Evolutionary conservation across 164 flowering plant species (phyloP), one percentile per base, ranked within the genome.

Genomic region (Amborella trichopoda): DNA sequence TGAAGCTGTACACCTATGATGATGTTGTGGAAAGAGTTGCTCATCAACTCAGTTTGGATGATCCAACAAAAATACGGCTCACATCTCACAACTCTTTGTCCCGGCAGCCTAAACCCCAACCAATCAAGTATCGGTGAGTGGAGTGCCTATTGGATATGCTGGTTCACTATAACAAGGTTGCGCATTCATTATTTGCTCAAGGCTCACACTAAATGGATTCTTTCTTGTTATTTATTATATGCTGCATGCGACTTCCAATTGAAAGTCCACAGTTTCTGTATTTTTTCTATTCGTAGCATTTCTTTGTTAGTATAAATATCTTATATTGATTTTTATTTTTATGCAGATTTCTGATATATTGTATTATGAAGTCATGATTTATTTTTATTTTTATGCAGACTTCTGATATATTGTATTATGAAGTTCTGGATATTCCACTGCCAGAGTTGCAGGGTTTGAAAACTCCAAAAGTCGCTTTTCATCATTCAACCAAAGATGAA

Each of bases 1-100:
- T 83, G 55, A 84, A 77, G 69, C 69, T 56, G 3, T 55, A 59
- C 63, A 79, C 75, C n/a, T 85, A 82, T 58, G 95, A 85, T 62
- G 88, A 77, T 60, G 91, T 85, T 19, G 88, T 80, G 55, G 88
- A 77, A 48, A 82, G 66, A 71, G 75, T 85, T 32, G 83, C 91
- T 54, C 68, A 44, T 22, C 76, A 70, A 9, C 71, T 85, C 66
- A 78, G 81, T 34, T 61, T 85, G 74, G 85, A 85, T 59, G 85
- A 80, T 59, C 75, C 85, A 37, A 69, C 94, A 6, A 83, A 80
- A 62, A 69, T 83, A 37, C 66, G 85, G 72, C 88, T 83, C 46
- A 83, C 93, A 24, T 61, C 83, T 26, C 93, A 80, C 52, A 81
- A 84, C 64, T 81, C 82, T 63, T 75, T 75, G 61, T 75, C 81